Evolutionary conservation across 2,329 filamentous ascomycete genomes (phyloP).

Genomic region (Orbilia oligospora): DNA sequence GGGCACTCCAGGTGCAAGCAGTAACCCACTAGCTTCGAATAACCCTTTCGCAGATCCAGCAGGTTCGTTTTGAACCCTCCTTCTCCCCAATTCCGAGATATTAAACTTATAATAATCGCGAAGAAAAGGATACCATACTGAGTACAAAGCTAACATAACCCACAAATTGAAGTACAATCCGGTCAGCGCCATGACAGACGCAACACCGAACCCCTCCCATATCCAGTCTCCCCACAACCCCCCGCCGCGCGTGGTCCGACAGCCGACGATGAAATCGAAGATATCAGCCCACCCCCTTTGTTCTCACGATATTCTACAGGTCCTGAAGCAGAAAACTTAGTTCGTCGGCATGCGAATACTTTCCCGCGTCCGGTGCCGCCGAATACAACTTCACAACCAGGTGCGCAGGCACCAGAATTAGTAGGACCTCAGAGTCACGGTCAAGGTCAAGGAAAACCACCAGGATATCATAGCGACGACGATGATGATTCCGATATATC

Average conservation of each 20-base stretch:
- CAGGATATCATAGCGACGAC: constrained; percentile 39
- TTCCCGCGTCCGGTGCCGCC: constrained; percentile 10
- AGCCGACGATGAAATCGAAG: constrained; percentile 42
- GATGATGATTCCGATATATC: constrained; percentile 44
- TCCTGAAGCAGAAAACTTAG: constrained; percentile 42
- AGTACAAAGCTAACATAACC: background rate
- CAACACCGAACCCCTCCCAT: constrained; percentile 55
- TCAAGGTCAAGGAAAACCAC: background rate
- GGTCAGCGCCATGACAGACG: constrained; percentile 54
- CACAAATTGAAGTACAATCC: constrained; percentile 25
- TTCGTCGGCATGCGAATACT: constrained; percentile 46
- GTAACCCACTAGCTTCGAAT: constrained; percentile 33
- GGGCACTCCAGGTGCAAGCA: constrained; percentile 31
- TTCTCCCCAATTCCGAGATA: background rate
- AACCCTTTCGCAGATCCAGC: constrained; percentile 50
- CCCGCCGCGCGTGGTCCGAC: constrained; percentile 13
- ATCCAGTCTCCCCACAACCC: constrained; percentile 39
- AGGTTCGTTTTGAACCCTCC: constrained; percentile 21
- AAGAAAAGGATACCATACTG: background rate
- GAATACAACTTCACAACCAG: constrained; percentile 1
- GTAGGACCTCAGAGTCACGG: background rate
- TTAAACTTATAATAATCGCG: too few relatives aligned
- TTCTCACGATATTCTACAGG: constrained; percentile 45
- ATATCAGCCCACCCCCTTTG: constrained; percentile 24
- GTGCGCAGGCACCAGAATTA: background rate